Conservation (phyloP, 1,284 basidiomycete genomes). For the Puccinia triticina region DNA sequence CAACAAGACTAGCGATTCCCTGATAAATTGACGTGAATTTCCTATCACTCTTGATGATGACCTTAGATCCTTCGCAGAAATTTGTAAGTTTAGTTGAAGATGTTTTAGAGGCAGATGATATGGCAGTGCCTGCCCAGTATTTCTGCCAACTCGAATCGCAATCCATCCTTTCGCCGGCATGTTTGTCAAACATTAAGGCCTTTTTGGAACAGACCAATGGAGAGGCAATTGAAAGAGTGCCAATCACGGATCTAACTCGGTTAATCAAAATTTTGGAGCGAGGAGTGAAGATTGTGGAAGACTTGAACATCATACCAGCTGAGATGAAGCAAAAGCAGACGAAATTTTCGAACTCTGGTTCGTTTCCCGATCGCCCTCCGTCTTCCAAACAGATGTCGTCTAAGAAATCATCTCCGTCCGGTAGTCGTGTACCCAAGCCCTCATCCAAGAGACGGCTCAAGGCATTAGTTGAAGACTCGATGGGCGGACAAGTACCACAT, state of each 20-base stretch:
- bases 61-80: constrained; percentile 17
- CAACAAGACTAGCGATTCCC: neutral
- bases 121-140: constrained; percentile 31
- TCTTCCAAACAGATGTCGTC: constrained; percentile 19
- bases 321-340: constrained; percentile 30
- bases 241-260: constrained; percentile 31
- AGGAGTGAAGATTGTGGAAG: constrained; percentile 38
- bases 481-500: neutral
- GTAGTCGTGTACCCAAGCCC: constrained; percentile 3
- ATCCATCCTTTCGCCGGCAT: constrained; percentile 21
- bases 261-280: constrained; percentile 48
- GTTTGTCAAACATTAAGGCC: constrained; percentile 30
- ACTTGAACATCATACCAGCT: constrained; percentile 37
- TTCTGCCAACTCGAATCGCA: constrained; percentile 22
- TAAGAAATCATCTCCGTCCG: constrained; percentile 9
- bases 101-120: constrained; percentile 50
- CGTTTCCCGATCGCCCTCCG: neutral
- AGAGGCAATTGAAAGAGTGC: constrained; percentile 15
- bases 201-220: constrained; percentile 35
- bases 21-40: neutral
- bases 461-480: neutral
- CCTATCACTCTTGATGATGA: neutral
- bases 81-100: constrained; percentile 43
- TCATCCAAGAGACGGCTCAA: constrained; percentile 15
- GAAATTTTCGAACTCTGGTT: neutral